A percentile compares a stretch with the other conserved stretches of the same genome.
phyloP scores from a whole-genome alignment of 305 asterid species.

The Nicotiana rustica region DNA sequence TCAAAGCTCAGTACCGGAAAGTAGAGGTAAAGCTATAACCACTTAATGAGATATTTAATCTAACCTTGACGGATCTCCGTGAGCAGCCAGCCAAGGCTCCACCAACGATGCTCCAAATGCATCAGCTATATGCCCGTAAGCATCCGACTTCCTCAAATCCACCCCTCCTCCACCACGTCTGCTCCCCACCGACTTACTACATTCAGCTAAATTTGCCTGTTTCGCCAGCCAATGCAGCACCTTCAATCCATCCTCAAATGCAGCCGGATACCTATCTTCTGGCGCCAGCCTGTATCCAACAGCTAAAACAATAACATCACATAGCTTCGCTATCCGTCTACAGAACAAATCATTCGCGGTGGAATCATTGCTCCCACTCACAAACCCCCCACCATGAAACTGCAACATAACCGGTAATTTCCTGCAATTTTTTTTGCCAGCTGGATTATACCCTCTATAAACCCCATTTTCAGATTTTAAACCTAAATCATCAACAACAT shows the following conservation, averaged over 20 bases:
- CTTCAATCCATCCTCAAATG: slow-evolving; percentile 88
- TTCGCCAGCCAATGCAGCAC: slow-evolving; percentile 91
- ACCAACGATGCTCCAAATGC: slow-evolving; percentile 91
- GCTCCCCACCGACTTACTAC: slow-evolving; percentile 66
- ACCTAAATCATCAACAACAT: slow-evolving; percentile 46
- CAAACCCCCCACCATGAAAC: slow-evolving; percentile 96
- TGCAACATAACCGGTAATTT: slow-evolving; percentile 79
- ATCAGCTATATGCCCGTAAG: slow-evolving; percentile 64
- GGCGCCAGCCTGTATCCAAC: slow-evolving; percentile 96
- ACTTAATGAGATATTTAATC: slow-evolving; percentile 22
- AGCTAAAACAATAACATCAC: slow-evolving; percentile 88
- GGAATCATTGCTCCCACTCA: slow-evolving; percentile 83
- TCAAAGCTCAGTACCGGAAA: no score
- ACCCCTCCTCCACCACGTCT: slow-evolving; percentile 16
- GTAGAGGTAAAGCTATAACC: no score
- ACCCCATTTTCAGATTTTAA: slow-evolving; percentile 57
- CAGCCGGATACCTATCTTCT: slow-evolving; percentile 83
- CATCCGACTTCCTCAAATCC: slow-evolving; percentile 27
- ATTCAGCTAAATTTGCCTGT: slow-evolving; percentile 88
- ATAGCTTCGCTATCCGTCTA: slow-evolving; percentile 73
- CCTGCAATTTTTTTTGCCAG: slow-evolving; percentile 45
- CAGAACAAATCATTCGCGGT: slow-evolving; percentile 85
- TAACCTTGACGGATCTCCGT: slow-evolving; percentile 94
- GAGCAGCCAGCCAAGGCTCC: slow-evolving; percentile 99
- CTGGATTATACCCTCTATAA: slow-evolving; percentile 78